Evolutionary conservation across 352 stramenopile genomes (phyloP).

Genomic region (Pythium coloratum): DNA sequence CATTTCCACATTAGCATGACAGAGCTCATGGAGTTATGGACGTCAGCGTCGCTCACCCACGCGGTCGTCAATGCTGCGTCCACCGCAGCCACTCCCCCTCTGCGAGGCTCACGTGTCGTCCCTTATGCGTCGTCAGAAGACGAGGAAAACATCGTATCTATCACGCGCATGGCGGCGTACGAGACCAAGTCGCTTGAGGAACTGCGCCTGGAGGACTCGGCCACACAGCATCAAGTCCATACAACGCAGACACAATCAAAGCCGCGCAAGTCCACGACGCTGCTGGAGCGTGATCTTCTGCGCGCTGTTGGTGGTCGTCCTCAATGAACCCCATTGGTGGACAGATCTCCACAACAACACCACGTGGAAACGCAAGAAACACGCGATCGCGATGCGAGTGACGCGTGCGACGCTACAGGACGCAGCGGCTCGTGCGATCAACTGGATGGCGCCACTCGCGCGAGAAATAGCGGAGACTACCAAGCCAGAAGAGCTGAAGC

Average conservation of each 20-base stretch:
- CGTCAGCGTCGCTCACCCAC: too few species aligned
- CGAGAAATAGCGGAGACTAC: neutral
- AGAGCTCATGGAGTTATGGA: too few species aligned
- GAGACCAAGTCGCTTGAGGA: too few species aligned
- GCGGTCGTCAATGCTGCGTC: too few species aligned
- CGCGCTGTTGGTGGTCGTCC: neutral
- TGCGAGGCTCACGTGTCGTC: too few species aligned
- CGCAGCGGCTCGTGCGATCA: neutral
- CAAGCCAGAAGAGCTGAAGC: neutral
- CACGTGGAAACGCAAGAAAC: neutral
- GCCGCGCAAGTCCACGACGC: neutral
- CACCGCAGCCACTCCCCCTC: too few species aligned
- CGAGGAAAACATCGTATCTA: too few species aligned
- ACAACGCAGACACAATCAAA: neutral
- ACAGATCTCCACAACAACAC: neutral
- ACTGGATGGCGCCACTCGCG: conserved; percentile 1
- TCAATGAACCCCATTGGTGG: neutral
- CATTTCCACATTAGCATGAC: too few species aligned
- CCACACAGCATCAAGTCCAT: too few species aligned
- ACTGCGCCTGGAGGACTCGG: too few species aligned
- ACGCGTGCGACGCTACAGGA: neutral
- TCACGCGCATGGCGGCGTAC: too few species aligned
- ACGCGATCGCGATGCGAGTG: neutral
- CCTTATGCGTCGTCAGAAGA: too few species aligned
- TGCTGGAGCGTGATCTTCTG: neutral